phyloP scores from a whole-genome alignment of 768 basidiomycete species.

The Trametes cubensis region DNA sequence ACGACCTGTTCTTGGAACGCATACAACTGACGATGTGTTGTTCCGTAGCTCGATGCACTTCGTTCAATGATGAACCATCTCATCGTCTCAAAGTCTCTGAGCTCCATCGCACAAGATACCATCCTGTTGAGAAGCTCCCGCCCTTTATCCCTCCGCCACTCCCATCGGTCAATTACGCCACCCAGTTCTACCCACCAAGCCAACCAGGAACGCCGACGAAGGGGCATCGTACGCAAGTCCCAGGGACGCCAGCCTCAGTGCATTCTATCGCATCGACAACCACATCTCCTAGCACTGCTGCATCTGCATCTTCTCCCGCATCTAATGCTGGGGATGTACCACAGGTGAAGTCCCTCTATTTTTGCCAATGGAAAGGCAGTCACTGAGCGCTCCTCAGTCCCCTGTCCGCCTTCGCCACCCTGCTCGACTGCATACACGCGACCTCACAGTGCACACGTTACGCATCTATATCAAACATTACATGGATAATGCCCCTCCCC shows the following conservation, averaged over 20 bases:
- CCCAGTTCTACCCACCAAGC: background rate
- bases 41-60: constrained; percentile 47
- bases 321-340: background rate
- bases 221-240: constrained; percentile 9
- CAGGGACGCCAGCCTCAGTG: constrained; percentile 12
- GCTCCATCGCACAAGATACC: constrained; percentile 58
- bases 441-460: constrained; percentile 73
- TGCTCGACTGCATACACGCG: constrained; percentile 62
- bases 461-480: constrained; percentile 78
- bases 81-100: constrained; percentile 57
- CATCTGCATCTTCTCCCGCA: background rate
- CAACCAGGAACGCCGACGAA: constrained; percentile 12
- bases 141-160: constrained; percentile 50
- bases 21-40: background rate
- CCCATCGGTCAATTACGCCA: constrained; percentile 2
- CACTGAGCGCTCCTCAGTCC: constrained; percentile 26
- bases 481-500: constrained; percentile 60
- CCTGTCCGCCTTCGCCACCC: constrained; percentile 69
- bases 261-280: constrained; percentile 9
- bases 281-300: constrained; percentile 9
- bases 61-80: constrained; percentile 58
- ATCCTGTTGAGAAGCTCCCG: constrained; percentile 34
- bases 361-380: background rate
- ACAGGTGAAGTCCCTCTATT: constrained; percentile 17
- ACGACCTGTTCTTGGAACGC: background rate